Conservation (phyloP, 2,329 filamentous ascomycete species). For the Fonsecaea multimorphosa region DNA sequence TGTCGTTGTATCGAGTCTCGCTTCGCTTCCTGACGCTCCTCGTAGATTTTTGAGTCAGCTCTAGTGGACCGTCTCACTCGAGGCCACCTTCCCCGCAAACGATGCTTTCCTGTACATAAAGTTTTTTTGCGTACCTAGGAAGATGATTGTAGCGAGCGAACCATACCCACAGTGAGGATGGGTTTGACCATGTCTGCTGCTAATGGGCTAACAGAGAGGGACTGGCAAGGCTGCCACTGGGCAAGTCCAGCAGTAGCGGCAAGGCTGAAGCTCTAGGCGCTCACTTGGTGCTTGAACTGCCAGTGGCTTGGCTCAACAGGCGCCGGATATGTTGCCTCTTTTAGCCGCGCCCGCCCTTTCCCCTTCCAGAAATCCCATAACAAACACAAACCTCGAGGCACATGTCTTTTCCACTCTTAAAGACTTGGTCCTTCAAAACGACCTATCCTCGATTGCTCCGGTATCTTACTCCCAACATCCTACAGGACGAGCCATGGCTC, state of each 20-base stretch:
- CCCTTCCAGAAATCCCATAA: conserved; percentile 19
- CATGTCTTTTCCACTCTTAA: background rate
- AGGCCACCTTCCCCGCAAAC: background rate
- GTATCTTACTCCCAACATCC: conserved; percentile 22
- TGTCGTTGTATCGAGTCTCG: background rate
- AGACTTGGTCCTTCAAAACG: conserved; percentile 2
- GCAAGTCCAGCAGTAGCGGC: background rate
- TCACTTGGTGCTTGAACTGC: no score
- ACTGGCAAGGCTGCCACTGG: background rate
- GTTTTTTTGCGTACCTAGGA: no score
- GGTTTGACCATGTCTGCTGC: background rate
- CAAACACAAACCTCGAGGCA: conserved; percentile 12
- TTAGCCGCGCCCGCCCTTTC: conserved; percentile 4
- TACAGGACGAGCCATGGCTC: conserved; percentile 24
- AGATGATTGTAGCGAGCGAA: background rate
- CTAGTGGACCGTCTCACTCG: background rate
- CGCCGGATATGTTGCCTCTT: conserved; percentile 9
- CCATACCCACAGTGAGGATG: no score
- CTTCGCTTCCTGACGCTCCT: background rate
- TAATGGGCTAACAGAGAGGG: background rate
- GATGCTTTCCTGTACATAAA: background rate
- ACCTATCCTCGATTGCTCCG: conserved; percentile 24
- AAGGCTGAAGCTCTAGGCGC: background rate
- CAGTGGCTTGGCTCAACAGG: background rate
- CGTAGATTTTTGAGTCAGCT: background rate